Base-by-base conservation (phyloP, 1,284 basidiomycete species). In the Testicularia cyperi region DNA sequence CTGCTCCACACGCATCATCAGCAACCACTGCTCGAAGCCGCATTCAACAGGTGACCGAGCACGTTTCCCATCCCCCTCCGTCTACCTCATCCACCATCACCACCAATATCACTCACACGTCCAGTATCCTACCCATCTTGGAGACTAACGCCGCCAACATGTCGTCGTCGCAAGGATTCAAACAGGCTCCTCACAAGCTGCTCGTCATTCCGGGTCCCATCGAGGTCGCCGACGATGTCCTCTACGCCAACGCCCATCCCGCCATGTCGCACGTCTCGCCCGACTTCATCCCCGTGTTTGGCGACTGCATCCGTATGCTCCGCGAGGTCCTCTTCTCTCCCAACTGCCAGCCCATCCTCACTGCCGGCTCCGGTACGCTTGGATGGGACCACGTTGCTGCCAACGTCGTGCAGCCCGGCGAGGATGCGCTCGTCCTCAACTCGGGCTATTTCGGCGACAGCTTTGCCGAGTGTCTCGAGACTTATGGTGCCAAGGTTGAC, bases 321-420 rank as follows among this genome's bases (percentile, higher is more conserved):
- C 82, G 88, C 82, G 83, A 75, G 45, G 74, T 76, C 38, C 56
- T 65, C 26, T 57, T 63, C 78, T 95, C 32, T 85, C 85, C 78
- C 85, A 78, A 56, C 41, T 43, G 65, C 22, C 72, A 74, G 68
- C 69, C 72, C 24, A 88, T 97, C 80, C 80, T 96, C 66, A 87
- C 95, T 43, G 85, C 91, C 22, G 94, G 94, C 2, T 88, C 86
- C 38, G 92, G 92, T n/a, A 97, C 92, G 3, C 80, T 97, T 27
- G 92, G 92, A 24, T 95, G 92, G 91, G 81, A 80, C 45, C 65
- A 72, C 56, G 65, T 70, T 34, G 68, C 69, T 18, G 43, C 88
- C 21, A 95, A 96, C 78, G 81, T 95, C 33, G 80, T 94, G 19
- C 81, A 84, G 78, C 82, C 83, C 2, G 88, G 86, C 38, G 89